Base-by-base conservation (phyloP, 2,329 filamentous ascomycete species). In the Penicillium sp. region DNA sequence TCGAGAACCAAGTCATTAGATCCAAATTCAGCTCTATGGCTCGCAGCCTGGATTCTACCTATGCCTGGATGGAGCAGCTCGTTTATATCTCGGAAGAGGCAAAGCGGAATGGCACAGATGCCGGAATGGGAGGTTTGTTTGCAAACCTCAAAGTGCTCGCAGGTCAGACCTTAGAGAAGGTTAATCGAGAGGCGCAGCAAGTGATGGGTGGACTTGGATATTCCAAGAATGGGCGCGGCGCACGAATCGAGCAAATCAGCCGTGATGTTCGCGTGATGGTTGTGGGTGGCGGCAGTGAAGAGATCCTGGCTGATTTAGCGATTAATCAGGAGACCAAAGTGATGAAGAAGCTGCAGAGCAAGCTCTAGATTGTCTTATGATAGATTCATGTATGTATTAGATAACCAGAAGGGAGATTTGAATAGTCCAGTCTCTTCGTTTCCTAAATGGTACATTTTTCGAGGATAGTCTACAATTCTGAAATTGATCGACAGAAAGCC, bases 1-100 rank as follows among this genome's bases (percentile, higher is more conserved):
- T 87, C 58, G 73, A 82, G 15, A 83, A 86, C 68, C 84, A 86
- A 51, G 82, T 87, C 38, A 87, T 88, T 58, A 78, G 81, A 2
- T 76, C 82, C 15, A 88, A 88, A 69, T 78, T 88, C 6, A 79
- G 82, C 0, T 82, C 79, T 7, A 79, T 88, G 63, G 85, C 82
- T 0, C 79, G 84, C 2, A 78, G 82, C 56, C 78, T 88, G 4
- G 86, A 88, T 64, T 82, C 83, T 0, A 80, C 84, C 50, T 86
- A 83, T 74, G 84, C 85, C 0, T 87, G 84, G 80, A 72, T 87
- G 53, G 86, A 88, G 68, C 84, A 87, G 71, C 72, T 87, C 3
- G 84, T 83, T 4, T 86, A 82, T 68, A 81, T 84, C 22, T 65
- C 69, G 0, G 64, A 72, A 33, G 58, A 60, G 10, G 65, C 70